Evolutionary conservation across 2,329 filamentous ascomycete species (phyloP), one percentile per base, ranked within the genome.

Genomic region (Arthrobotrys entomopaga): DNA sequence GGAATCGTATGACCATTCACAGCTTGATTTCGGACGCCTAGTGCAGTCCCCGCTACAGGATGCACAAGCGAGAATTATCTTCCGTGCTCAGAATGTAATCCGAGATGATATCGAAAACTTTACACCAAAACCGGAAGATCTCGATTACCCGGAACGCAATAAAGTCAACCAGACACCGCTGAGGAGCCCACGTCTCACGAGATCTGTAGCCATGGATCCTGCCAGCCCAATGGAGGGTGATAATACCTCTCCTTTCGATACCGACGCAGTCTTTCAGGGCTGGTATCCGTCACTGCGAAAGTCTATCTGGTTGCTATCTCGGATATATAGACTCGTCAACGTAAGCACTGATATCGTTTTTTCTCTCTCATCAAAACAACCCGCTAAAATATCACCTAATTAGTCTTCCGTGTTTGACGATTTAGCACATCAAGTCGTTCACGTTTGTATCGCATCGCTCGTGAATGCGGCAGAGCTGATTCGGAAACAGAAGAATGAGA

Each of bases 391-490:
- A n/a, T n/a, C n/a, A n/a, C n/a, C n/a, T 11, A 38, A 57, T 38
- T 63, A 88, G 86, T 88, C 88, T 66, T 87, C 86, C 20, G 87
- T 90, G 46, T 90, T 90, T 78, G 88, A 90, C 77, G 89, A 91
- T 77, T 84, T 91, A 2, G 89, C 89, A 4, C 90, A 91, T 80
- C 88, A 89, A 78, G 95, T 98, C 77, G 92, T 99, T 24, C 91
- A 94, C 79, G 92, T 96, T 81, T 95, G 93, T 1, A 97, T 93
- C 0, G 83, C 90, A 59, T 93, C 93, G 2, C 86, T 99, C 16
- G 87, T 93, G 76, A 86, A 89, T 58, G 94, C 92, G 26, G 4
- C 87, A 87, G 73, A 90, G 96, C 77, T 86, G 88, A 65, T 86
- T 86, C 40, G 88, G 87, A 76, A 85, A 84, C 73, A 77, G 79